Percentiles rank a stretch among this genome's conserved stretches.
Conservation (phyloP, 2,329 filamentous ascomycete genomes). For the Aspergillus japonicus region DNA sequence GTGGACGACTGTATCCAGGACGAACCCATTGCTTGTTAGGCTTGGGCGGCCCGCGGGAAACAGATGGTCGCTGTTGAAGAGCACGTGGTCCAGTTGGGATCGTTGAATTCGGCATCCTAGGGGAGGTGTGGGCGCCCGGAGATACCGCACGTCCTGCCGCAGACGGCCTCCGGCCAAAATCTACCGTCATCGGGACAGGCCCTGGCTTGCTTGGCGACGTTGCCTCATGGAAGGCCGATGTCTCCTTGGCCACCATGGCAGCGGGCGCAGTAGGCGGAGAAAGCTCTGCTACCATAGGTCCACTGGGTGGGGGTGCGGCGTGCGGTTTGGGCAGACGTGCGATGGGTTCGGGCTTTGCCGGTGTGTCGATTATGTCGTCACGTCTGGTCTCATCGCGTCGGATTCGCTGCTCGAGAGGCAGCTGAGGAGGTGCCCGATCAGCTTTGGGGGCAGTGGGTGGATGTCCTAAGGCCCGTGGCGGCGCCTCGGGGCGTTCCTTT, state of each 20-base stretch:
- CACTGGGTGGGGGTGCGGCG: conserved; percentile 13
- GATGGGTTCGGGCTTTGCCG: conserved; percentile 26
- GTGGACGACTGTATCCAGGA: conserved; percentile 33
- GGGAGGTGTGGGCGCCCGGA: conserved; percentile 37
- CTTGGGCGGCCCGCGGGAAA: conserved; percentile 34
- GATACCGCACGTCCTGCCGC: conserved; percentile 30
- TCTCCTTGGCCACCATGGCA: conserved; percentile 33
- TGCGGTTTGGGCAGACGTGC: conserved; percentile 25
- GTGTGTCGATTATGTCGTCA: conserved; percentile 22
- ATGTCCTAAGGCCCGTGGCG: conserved; percentile 28
- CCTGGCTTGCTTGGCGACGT: conserved; percentile 19
- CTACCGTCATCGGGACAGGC: conserved; percentile 27
- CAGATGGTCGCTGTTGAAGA: conserved; percentile 34
- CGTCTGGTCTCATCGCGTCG: conserved; percentile 27
- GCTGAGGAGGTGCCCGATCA: conserved; percentile 32
- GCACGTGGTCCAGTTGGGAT: conserved; percentile 46
- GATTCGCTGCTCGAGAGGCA: conserved; percentile 24
- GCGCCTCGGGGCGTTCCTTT: conserved; percentile 25
- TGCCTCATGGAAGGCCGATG: conserved; percentile 21
- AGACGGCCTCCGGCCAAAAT: conserved; percentile 24
- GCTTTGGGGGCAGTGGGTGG: conserved; percentile 48
- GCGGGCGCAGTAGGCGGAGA: conserved; percentile 40
- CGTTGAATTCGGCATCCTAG: conserved; percentile 34
- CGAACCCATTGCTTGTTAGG: conserved; percentile 42
- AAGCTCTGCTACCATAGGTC: conserved; percentile 28